Conservation (phyloP, 2,329 filamentous ascomycete species). For the Xenosphaeropsis pyriputrescens region DNA sequence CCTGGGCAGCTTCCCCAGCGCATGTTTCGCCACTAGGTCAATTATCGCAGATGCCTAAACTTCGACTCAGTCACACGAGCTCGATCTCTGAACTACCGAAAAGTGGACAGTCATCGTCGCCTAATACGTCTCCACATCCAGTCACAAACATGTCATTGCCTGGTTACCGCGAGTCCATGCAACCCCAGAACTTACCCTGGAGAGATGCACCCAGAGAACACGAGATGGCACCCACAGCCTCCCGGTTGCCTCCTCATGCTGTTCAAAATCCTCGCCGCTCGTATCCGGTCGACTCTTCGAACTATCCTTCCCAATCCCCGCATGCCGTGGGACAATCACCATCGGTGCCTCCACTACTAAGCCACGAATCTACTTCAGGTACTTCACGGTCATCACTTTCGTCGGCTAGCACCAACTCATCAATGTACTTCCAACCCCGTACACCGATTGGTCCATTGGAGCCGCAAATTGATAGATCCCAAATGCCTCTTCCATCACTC, state of each 20-base stretch:
- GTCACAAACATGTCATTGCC: slow-evolving; percentile 6
- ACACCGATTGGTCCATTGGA: slow-evolving; percentile 13
- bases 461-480: slow-evolving; percentile 12
- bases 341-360: slow-evolving; percentile 12
- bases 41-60: slow-evolving; percentile 4
- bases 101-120: slow-evolving; percentile 7
- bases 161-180: slow-evolving; percentile 17
- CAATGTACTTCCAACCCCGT: slow-evolving; percentile 13
- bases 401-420: slow-evolving; percentile 11
- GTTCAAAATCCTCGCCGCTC: no score
- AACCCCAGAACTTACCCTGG: slow-evolving; percentile 11
- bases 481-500: slow-evolving; percentile 10
- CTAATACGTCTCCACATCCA: slow-evolving; percentile 6
- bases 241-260: not conserved
- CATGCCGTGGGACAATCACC: no score
- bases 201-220: slow-evolving; percentile 11
- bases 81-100: no score
- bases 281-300: slow-evolving; percentile 3
- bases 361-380: slow-evolving; percentile 14
- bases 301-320: slow-evolving; percentile 6
- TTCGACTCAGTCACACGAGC: slow-evolving; percentile 2
- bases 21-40: slow-evolving; percentile 4
- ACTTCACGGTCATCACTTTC: slow-evolving; percentile 13
- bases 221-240: slow-evolving; percentile 5
- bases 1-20: slow-evolving; percentile 8